Conservation (phyloP, 805 yeast genomes). For the Tetrapisispora iriomotensis region DNA sequence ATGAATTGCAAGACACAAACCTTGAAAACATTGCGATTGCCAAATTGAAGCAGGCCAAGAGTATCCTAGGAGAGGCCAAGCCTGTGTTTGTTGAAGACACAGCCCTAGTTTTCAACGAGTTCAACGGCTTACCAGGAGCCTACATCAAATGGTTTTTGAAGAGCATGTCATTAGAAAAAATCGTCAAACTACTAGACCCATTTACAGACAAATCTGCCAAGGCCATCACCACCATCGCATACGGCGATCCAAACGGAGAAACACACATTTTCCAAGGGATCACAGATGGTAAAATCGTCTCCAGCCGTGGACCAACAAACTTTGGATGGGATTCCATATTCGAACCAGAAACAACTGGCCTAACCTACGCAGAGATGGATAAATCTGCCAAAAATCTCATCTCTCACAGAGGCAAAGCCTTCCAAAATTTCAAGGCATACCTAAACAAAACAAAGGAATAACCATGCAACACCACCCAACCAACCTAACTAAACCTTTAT, state of each 20-base stretch:
- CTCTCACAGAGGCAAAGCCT: constrained; percentile 81
- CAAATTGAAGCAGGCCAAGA: constrained; percentile 65
- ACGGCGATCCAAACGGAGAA: constrained; percentile 73
- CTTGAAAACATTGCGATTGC: constrained; percentile 70
- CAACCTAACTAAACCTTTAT: no score
- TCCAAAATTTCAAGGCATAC: constrained; percentile 57
- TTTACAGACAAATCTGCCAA: constrained; percentile 78
- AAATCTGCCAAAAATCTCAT: constrained; percentile 66
- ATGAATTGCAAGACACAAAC: constrained; percentile 81
- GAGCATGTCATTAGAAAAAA: constrained; percentile 62
- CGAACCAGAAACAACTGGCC: constrained; percentile 72
- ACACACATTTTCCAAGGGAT: constrained; percentile 78
- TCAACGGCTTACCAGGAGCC: constrained; percentile 88
- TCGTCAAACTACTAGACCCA: constrained; percentile 67
- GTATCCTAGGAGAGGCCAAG: constrained; percentile 43
- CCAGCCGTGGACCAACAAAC: constrained; percentile 62
- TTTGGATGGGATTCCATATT: constrained; percentile 96
- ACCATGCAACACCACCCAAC: not conserved
- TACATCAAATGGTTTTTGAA: constrained; percentile 87
- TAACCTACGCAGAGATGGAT: constrained; percentile 83
- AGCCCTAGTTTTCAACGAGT: constrained; percentile 72
- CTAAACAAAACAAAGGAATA: constrained; percentile 20
- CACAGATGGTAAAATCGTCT: constrained; percentile 72
- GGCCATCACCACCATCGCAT: constrained; percentile 90
- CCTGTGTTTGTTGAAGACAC: constrained; percentile 96